Evolutionary conservation across 2,329 filamentous ascomycete species (phyloP).

Genomic region (Stachybotrys chlorohalonatus): DNA sequence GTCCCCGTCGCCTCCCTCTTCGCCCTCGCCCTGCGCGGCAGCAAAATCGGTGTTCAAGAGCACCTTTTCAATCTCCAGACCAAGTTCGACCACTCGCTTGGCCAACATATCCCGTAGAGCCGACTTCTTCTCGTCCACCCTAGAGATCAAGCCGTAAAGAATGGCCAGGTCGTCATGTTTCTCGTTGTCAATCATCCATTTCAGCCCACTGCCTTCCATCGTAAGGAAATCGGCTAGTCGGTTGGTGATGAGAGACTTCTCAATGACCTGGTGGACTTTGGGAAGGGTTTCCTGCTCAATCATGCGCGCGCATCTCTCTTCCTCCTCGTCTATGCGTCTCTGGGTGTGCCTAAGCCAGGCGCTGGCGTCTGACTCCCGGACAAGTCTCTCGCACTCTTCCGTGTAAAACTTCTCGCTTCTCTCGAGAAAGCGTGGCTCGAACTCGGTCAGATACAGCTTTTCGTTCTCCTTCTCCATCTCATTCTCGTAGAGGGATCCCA

Average conservation of each 20-base stretch:
- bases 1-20: slow-evolving; percentile 36
- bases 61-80: slow-evolving; percentile 69
- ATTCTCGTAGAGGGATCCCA: slow-evolving; percentile 79
- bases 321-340: slow-evolving; percentile 69
- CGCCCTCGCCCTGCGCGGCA: slow-evolving; percentile 28
- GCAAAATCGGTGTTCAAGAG: slow-evolving; percentile 48
- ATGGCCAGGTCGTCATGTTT: slow-evolving; percentile 68
- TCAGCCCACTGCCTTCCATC: slow-evolving; percentile 76
- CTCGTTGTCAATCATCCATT: slow-evolving; percentile 88
- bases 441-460: slow-evolving; percentile 75
- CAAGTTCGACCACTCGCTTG: slow-evolving; percentile 67
- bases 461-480: slow-evolving; percentile 67
- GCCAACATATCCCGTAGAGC: slow-evolving; percentile 65
- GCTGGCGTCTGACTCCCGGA: slow-evolving; percentile 71
- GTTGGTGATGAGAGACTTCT: slow-evolving; percentile 67
- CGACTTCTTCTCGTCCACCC: slow-evolving; percentile 66
- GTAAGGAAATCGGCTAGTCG: slow-evolving; percentile 76
- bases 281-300: slow-evolving; percentile 62
- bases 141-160: slow-evolving; percentile 68
- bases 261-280: slow-evolving; percentile 70
- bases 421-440: slow-evolving; percentile 69
- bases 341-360: slow-evolving; percentile 73
- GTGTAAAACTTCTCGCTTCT: slow-evolving; percentile 67
- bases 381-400: slow-evolving; percentile 61
- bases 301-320: slow-evolving; percentile 73